phyloP scores from a whole-genome alignment of 805 yeast genomes.

The Hanseniaspora jakobsenii region DNA sequence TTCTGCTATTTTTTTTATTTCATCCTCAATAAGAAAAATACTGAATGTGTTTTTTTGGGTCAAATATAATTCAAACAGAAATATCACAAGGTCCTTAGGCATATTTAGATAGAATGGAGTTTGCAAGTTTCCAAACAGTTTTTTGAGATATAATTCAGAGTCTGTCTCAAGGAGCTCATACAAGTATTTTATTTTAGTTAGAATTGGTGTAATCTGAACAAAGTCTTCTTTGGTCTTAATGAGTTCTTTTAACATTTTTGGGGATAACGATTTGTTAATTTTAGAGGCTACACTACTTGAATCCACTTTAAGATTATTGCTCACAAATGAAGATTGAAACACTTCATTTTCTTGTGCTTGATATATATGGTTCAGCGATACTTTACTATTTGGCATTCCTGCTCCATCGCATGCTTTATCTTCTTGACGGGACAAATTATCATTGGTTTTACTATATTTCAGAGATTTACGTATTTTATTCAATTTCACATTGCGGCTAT shows the following conservation, averaged over 20 bases:
- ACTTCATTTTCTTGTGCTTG: constrained; percentile 13
- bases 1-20: not conserved
- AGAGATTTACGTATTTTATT: too few relatives aligned
- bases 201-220: not conserved
- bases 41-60: not conserved
- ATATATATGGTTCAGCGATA: not conserved
- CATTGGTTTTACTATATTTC: too few relatives aligned
- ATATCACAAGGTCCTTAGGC: constrained; percentile 4
- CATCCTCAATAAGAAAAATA: not conserved
- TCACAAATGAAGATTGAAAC: constrained; percentile 2
- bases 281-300: too few relatives aligned
- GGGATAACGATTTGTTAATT: too few relatives aligned
- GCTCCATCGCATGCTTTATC: not conserved
- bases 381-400: not conserved
- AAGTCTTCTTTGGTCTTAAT: not conserved
- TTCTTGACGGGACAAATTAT: too few relatives aligned
- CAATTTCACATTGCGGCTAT: too few relatives aligned
- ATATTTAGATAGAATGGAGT: constrained; percentile 5
- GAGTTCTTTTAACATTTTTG: not conserved
- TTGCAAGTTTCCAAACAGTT: constrained; percentile 7
- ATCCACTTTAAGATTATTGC: too few relatives aligned
- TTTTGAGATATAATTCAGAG: constrained; percentile 12
- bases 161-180: constrained; percentile 11
- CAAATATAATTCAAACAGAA: not conserved
- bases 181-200: constrained; percentile 7